Conservation (phyloP, 306 rosid genomes). For the Delonix regia region DNA sequence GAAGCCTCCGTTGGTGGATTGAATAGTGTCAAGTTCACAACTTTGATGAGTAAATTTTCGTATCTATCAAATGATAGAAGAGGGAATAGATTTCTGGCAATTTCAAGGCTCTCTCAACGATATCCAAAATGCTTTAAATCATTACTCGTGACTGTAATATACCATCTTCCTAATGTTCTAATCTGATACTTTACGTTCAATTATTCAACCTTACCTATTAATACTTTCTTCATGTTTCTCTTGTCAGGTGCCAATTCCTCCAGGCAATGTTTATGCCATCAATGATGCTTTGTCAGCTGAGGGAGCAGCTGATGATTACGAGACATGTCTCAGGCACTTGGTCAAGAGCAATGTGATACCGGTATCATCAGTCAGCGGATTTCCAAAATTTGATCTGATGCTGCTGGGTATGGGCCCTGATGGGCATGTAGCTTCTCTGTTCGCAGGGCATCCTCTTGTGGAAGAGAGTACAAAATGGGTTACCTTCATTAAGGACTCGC, state of each 20-base stretch:
- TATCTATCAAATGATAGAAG: not conserved
- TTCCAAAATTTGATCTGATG: constrained; percentile 72
- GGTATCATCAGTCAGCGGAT: constrained; percentile 43
- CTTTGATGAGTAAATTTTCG: constrained; percentile 31
- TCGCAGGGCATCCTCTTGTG: constrained; percentile 61
- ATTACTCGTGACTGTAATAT: not conserved
- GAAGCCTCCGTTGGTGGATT: constrained; percentile 21
- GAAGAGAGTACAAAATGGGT: constrained; percentile 64
- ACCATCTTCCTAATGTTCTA: not conserved
- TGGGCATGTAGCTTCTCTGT: constrained; percentile 72
- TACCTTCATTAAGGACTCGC: constrained; percentile 57
- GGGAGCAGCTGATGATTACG: constrained; percentile 69
- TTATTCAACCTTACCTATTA: not conserved
- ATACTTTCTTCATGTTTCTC: not conserved
- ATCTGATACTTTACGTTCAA: not conserved
- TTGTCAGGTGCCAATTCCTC: constrained; percentile 53
- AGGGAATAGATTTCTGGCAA: not conserved
- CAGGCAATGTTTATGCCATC: constrained; percentile 59
- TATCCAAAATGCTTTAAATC: constrained; percentile 17
- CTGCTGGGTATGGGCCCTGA: constrained; percentile 81
- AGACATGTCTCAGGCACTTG: constrained; percentile 51
- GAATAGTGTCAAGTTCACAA: not conserved
- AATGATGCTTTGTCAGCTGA: constrained; percentile 61
- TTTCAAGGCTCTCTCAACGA: not conserved
- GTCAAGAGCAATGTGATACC: constrained; percentile 42